phyloP scores from a whole-genome alignment of 1,139 yeast species.

The Schwanniomyces etchellsii region DNA sequence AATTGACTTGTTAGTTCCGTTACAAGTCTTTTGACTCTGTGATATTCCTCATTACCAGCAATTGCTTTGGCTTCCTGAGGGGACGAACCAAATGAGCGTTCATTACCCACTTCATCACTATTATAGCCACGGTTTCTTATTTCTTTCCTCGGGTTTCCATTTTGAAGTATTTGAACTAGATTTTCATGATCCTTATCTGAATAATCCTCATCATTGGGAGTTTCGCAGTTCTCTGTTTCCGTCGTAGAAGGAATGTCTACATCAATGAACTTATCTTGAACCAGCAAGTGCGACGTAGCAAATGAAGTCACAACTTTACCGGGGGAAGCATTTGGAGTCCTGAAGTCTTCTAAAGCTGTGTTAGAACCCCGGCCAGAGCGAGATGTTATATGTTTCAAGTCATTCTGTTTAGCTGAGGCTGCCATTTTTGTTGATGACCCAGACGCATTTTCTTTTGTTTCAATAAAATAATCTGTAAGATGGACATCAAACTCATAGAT shows the following conservation, averaged over 20 bases:
- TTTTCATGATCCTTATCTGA: not conserved
- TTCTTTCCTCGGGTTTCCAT: not conserved
- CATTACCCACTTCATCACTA: not conserved
- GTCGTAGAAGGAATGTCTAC: constrained; percentile 21
- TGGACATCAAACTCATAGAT: constrained; percentile 57
- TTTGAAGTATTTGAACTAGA: not conserved
- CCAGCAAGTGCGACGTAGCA: not conserved
- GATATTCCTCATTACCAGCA: constrained; percentile 14
- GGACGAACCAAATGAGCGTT: not conserved
- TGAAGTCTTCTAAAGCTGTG: constrained; percentile 39
- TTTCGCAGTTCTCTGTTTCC: constrained; percentile 15
- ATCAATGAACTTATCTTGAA: constrained; percentile 21
- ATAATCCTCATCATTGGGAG: constrained; percentile 9
- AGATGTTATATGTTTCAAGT: constrained; percentile 1
- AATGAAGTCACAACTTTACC: constrained; percentile 10
- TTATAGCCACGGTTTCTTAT: not conserved
- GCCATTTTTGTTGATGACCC: constrained; percentile 7
- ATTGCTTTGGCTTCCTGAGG: not conserved
- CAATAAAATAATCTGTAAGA: constrained; percentile 27
- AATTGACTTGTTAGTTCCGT: constrained; percentile 44
- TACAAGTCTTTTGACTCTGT: constrained; percentile 28
- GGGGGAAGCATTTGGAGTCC: constrained; percentile 37
- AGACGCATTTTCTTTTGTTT: constrained; percentile 9
- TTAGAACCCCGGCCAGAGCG: constrained; percentile 36
- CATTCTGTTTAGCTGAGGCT: constrained; percentile 6